These are phyloP conservation scores for Aspergillus fumigatus DNA, from an alignment of 2,329 filamentous ascomycete species.

Conservation along the genomic window DNA sequence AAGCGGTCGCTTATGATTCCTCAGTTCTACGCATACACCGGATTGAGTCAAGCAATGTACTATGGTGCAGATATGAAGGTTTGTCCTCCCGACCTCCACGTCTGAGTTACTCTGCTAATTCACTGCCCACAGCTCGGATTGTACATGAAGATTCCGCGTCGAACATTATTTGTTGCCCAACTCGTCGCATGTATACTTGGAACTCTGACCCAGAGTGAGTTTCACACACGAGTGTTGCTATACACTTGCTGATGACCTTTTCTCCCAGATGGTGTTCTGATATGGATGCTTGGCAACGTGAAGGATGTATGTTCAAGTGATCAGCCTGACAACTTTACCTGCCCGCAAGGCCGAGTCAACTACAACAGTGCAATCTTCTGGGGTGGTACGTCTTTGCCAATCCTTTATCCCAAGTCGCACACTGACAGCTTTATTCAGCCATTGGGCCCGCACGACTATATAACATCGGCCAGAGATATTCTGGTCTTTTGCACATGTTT, in stretches of 20 bases:
- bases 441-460: conserved; percentile 47
- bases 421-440: conserved; percentile 11
- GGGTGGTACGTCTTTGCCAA: conserved; percentile 27
- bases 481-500: conserved; percentile 45
- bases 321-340: conserved; percentile 45
- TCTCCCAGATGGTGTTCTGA: conserved; percentile 23
- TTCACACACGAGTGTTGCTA: conserved; percentile 27
- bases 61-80: conserved; percentile 52
- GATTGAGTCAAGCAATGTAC: conserved; percentile 45
- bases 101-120: not conserved
- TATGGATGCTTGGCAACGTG: conserved; percentile 34
- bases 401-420: not conserved
- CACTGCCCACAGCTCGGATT: conserved; percentile 37
- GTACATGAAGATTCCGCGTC: conserved; percentile 47
- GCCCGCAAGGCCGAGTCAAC: conserved; percentile 43
- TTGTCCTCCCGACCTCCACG: conserved; percentile 29
- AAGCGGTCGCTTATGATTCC: conserved; percentile 38
- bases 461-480: conserved; percentile 43
- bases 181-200: conserved; percentile 45
- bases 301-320: conserved; percentile 35
- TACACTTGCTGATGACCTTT: conserved; percentile 32
- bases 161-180: conserved; percentile 45
- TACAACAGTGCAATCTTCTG: conserved; percentile 46
- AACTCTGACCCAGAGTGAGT: conserved; percentile 38
- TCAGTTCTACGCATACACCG: conserved; percentile 56